phyloP scores from a whole-genome alignment of 2,329 filamentous ascomycete species.

The Aschersonia sp. region DNA sequence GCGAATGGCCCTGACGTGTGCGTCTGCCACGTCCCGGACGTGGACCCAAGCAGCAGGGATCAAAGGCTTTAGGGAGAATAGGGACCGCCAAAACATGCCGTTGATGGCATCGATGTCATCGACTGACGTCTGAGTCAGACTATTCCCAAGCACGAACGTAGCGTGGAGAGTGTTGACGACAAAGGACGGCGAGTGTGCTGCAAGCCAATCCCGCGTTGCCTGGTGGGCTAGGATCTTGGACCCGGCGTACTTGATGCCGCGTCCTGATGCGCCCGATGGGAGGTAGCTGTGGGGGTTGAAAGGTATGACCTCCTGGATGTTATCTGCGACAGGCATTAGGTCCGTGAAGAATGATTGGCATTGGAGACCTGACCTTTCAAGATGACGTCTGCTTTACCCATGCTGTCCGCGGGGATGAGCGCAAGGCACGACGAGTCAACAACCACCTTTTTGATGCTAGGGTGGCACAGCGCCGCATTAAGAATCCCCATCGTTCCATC shows the following conservation, averaged over 20 bases:
- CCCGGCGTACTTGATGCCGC: constrained; percentile 4
- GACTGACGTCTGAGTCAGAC: constrained; percentile 5
- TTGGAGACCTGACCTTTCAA: constrained; percentile 2
- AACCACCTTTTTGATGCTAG: constrained; percentile 4
- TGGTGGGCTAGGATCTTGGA: constrained; percentile 8
- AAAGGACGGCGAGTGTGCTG: constrained; percentile 4
- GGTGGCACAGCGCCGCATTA: constrained; percentile 2
- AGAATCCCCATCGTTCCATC: constrained; percentile 5
- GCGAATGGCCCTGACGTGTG: constrained; percentile 1
- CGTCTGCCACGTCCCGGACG: constrained; percentile 5
- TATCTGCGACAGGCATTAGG: neutral
- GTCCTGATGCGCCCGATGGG: constrained; percentile 1
- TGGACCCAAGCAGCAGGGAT: constrained; percentile 4
- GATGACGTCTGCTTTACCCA: neutral
- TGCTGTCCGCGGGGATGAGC: constrained; percentile 2
- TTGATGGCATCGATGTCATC: constrained; percentile 5
- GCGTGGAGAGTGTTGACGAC: constrained; percentile 4
- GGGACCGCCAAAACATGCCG: constrained; percentile 4
- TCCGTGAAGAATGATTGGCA: neutral
- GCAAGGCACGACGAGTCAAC: constrained; percentile 7
- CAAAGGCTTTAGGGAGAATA: constrained; percentile 2
- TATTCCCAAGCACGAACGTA: constrained; percentile 6
- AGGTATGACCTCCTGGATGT: neutral
- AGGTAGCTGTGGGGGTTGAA: constrained; percentile 1
- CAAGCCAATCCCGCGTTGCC: constrained; percentile 6